These are phyloP conservation scores for Escallonia herrerae DNA, from an alignment of 129 eudicot genomes.

Conservation along the genomic window DNA sequence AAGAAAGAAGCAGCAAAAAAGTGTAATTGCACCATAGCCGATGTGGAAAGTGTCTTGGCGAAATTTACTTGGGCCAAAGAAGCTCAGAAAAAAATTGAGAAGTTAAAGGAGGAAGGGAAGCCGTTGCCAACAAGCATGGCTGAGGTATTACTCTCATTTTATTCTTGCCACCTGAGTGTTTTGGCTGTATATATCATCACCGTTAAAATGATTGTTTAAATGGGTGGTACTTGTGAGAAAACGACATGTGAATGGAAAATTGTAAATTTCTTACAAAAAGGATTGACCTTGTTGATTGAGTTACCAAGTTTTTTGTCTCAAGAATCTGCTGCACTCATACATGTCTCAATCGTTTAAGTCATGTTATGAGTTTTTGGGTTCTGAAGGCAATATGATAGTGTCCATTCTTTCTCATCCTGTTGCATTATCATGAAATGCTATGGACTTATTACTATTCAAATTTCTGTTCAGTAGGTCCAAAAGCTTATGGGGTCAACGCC, in stretches of 20 bases:
- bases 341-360: not conserved
- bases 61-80: conserved; percentile 91
- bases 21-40: conserved; percentile 73
- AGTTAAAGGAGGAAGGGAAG: conserved; percentile 84
- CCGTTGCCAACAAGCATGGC: conserved; percentile 83
- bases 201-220: not conserved
- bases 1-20: conserved; percentile 84
- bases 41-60: conserved; percentile 73
- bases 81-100: conserved; percentile 71
- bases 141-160: conserved; percentile 46
- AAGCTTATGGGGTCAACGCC: conserved; percentile 92
- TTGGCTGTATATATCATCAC: not conserved
- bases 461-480: conserved; percentile 53
- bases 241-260: not conserved
- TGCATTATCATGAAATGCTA: not conserved
- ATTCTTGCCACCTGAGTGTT: not conserved
- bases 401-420: not conserved
- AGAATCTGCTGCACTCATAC: not conserved
- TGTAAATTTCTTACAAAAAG: not conserved
- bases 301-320: not conserved
- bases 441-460: conserved; percentile 11
- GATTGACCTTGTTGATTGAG: not conserved
- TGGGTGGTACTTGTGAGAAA: not conserved
- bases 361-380: not conserved
- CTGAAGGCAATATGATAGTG: not conserved